Base-by-base conservation (phyloP, 345 rosid species). In the Gynandropsis gynandra region DNA sequence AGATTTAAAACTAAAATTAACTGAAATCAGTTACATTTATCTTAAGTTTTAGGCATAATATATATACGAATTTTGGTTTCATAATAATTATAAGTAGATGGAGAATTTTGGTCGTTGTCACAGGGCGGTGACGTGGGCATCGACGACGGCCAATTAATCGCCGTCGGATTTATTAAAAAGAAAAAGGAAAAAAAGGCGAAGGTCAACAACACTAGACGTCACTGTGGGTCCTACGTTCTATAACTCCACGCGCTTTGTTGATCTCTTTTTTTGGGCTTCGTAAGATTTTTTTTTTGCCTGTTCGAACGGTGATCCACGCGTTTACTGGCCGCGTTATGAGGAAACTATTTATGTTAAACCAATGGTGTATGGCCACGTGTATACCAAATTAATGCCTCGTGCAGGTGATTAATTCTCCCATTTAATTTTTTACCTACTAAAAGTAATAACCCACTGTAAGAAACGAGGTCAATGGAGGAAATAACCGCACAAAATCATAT, bases 211-310 rank as follows among this genome's bases (percentile, higher is more conserved):
- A n/a, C n/a, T n/a, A 7, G 36, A 55, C 50, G 50, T 55, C 68
- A 34, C 11, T 14, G 37, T 33, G 38, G 56, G 46, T 34, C 68
- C 61, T 27, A 38, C 13, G 27, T 53, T 53, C 15, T 54, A 33
- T 52, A 53, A 53, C 52, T 53, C 38, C 39, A 62, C 61, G 55
- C 67, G 67, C 66, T 62, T 61, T 52, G 33, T 13, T 52, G 47
- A 32, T 33, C 36, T 33, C 36, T 8, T 7, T 7, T 33, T 27
- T 1, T 27, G n/a, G 13, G 47, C 16, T 31, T 33, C 47, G 48
- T 14, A 44, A 11, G 13, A 17, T 50, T 60, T 61, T 43, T 16
- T 19, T n/a, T 52, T 61, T 45, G 8, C 18, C 54, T 42, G 35
- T 54, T 54, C 42, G 42, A 62, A 39, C 40, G 35, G 57, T 34